Base-by-base conservation (phyloP, 176 grass and related monocot genomes). In the Poa annua region DNA sequence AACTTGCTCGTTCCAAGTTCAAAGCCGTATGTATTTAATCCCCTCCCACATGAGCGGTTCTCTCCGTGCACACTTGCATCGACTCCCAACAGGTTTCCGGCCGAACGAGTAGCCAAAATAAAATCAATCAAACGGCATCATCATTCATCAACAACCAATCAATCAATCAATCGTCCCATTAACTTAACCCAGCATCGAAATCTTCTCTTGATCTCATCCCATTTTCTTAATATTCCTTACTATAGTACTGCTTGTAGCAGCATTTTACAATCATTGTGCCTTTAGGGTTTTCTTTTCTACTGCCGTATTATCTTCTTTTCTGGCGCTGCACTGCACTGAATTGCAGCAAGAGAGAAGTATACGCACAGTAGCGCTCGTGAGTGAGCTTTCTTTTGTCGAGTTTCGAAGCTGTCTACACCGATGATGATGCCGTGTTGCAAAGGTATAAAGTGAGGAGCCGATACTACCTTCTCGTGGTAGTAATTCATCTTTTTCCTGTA, bases 211-310 rank as follows among this genome's bases (percentile, higher is more conserved):
- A 80, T 74, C 66, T 38, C 80, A 0, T 16, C 26, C 48, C 15
- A 49, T n/a, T 86, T 81, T 62, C 41, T 8, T 53, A 53, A 21
- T 48, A 21, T 2, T 29, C 29, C 29, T 4, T 7, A 22, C 0
- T 12, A 49, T 0, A 49, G 48, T 50, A 50, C 48, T 50, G 48
- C 7, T 24, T 10, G 14, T 25, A n/a, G n/a, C 9, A 59, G 86
- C 62, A 66, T 2, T 0, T n/a, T 73, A 66, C 60, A 85, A 84
- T 88, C 60, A 88, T 88, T 88, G 81, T 71, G 56, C 87, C 80
- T 88, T 75, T 60, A 32, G 11, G 16, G 9, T 16, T 15, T 19
- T 66, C 63, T 48, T 71, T 13, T 24, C 22, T 6, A 5, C 48
- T 4, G 2, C 2, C 24, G 47, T 10, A 0, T 9, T 42, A 9